Percentiles rank a stretch among this genome's conserved stretches.
Conservation (phyloP, 2,329 filamentous ascomycete species). For the Trichoderma simmonsii region DNA sequence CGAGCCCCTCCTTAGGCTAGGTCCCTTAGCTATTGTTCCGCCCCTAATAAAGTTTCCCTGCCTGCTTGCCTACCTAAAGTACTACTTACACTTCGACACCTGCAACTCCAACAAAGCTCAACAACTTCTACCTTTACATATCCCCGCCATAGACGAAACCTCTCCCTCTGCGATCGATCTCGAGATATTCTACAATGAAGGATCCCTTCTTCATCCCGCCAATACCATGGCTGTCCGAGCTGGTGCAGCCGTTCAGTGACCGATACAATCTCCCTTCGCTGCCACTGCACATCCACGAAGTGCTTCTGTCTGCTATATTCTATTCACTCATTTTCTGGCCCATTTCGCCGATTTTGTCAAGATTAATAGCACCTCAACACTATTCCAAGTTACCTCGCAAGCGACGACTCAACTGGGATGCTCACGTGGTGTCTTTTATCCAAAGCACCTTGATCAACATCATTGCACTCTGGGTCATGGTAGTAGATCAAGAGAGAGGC, state of each 20-base stretch:
- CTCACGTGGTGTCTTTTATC: conserved; percentile 79
- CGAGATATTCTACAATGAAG: conserved; percentile 51
- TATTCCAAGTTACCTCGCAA: conserved; percentile 65
- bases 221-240: conserved; percentile 53
- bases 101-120: neutral
- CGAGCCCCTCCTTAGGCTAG: neutral
- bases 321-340: conserved; percentile 67
- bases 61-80: neutral
- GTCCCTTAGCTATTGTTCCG: neutral
- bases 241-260: conserved; percentile 63
- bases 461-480: conserved; percentile 72
- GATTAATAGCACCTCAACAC: conserved; percentile 56
- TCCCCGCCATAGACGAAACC: neutral
- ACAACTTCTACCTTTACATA: neutral
- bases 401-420: conserved; percentile 73
- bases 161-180: neutral
- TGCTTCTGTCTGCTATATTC: conserved; percentile 61
- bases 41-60: neutral
- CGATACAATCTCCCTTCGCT: conserved; percentile 61
- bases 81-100: neutral
- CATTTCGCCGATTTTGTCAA: conserved; percentile 66
- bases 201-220: conserved; percentile 68
- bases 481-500: conserved; percentile 62
- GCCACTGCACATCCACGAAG: conserved; percentile 74
- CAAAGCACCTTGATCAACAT: conserved; percentile 71